Evolutionary conservation across 2,329 filamentous ascomycete species (phyloP), one percentile per base, ranked within the genome.

Genomic region (Talaromyces marneffei): DNA sequence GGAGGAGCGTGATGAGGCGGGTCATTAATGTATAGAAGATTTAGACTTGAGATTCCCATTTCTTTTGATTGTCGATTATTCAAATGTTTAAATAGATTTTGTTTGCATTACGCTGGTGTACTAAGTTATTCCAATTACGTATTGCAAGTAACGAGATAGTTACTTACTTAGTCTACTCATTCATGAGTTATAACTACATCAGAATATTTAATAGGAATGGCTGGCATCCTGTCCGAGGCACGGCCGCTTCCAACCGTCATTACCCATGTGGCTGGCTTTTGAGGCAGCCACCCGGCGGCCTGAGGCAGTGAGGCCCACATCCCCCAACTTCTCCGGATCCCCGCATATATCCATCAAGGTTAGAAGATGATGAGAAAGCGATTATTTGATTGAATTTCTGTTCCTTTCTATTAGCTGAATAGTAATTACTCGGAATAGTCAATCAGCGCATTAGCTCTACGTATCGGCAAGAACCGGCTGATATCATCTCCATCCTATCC

Each of bases 381-480:
- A n/a, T n/a, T n/a, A n/a, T n/a, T 46, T 7, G 10, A 27, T 16
- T 3, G 12, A 16, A 16, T 46, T 25, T 23, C 20, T 46, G 8
- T 20, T 23, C 10, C 3, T 18, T 18, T 31, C 2, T 27, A n/a
- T 27, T 8, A 48, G 46, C 25, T 50, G 27, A n/a, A 33, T 27
- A 29, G 4, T 6, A 37, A 2, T 23, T n/a, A n/a, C 44, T n/a
- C 44, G 23, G 14, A 9, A 18, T 44, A 14, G 23, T 18, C 12
- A 44, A 16, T 20, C 23, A 16, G 23, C 20, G 18, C n/a, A 46
- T 16, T 16, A 25, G 7, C 16, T 3, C 16, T 7, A 18, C 37
- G 8, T 27, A 23, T 55, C 60, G 60, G 60, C 55, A 59, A 50
- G 46, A 62, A 54, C 48, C 60, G 60, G 60, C 44, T 48, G 44